phyloP scores from a whole-genome alignment of 257 asterid genomes.

The Nicotiana paniculata region DNA sequence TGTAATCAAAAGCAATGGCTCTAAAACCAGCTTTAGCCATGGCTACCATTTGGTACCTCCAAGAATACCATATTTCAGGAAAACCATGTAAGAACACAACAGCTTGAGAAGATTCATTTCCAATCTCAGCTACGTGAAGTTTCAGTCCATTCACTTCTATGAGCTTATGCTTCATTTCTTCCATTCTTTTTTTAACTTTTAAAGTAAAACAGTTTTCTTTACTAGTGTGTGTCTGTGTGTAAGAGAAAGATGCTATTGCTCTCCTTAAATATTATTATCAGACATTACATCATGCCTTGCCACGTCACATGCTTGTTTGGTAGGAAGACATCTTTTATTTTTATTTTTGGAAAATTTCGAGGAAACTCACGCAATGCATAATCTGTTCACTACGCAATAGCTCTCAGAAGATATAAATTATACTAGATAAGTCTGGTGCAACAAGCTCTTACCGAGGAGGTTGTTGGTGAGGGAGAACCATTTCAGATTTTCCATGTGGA shows the following conservation, averaged over 20 bases:
- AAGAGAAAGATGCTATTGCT: no score
- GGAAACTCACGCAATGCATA: no score
- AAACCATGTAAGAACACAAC: constrained; percentile 46
- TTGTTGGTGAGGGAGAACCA: no score
- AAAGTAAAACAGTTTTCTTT: no score
- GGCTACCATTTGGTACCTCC: constrained; percentile 44
- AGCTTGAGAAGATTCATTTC: constrained; percentile 21
- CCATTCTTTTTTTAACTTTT: constrained; percentile 10
- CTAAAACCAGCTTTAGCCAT: constrained; percentile 38
- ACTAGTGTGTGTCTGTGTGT: no score
- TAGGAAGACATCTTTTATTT: no score
- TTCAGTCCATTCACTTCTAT: constrained; percentile 28
- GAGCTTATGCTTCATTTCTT: constrained; percentile 33
- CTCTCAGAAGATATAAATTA: no score
- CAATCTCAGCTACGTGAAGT: constrained; percentile 45
- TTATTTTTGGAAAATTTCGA: no score
- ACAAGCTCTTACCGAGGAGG: no score
- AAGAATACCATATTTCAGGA: constrained; percentile 47
- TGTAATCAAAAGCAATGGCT: constrained; percentile 45
- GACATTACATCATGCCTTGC: neutral
- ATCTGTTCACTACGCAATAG: no score
- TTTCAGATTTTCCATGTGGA: rapidly evolving
- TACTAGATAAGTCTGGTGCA: no score
- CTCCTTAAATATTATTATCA: no score
- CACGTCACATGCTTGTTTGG: neutral